These are phyloP conservation scores for Talaromyces amestolkiae DNA, from an alignment of 2,329 filamentous ascomycete species.

Conservation along the genomic window DNA sequence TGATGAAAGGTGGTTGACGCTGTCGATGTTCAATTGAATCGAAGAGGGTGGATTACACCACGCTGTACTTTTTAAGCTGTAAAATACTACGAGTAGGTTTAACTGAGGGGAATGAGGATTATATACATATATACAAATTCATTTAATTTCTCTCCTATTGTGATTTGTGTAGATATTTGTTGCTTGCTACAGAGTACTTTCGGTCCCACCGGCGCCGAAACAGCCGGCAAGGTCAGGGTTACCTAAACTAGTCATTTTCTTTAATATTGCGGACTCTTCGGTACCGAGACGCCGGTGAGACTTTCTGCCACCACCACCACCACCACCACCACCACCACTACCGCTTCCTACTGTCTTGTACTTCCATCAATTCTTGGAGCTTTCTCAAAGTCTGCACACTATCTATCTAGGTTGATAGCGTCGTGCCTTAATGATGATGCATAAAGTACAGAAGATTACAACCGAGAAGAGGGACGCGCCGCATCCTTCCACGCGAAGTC, in stretches of 20 bases:
- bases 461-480: background rate
- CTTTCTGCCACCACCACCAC: background rate
- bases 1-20: background rate
- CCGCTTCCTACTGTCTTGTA: background rate
- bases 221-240: background rate
- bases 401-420: background rate
- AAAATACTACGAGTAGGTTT: background rate
- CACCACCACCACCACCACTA: no score
- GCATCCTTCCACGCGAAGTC: constrained; percentile 4
- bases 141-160: background rate
- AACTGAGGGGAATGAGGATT: background rate
- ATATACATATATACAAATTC: background rate
- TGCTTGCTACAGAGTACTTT: background rate
- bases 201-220: constrained; percentile 5
- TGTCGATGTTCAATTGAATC: background rate
- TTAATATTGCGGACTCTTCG: constrained; percentile 6
- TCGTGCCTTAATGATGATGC: background rate
- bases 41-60: background rate
- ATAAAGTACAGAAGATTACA: background rate
- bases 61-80: background rate
- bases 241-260: background rate
- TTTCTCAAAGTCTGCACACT: background rate
- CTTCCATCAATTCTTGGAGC: background rate
- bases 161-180: background rate
- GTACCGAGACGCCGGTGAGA: background rate